phyloP scores from a whole-genome alignment of 2,329 filamentous ascomycete species.

The Blumeria graminis region DNA sequence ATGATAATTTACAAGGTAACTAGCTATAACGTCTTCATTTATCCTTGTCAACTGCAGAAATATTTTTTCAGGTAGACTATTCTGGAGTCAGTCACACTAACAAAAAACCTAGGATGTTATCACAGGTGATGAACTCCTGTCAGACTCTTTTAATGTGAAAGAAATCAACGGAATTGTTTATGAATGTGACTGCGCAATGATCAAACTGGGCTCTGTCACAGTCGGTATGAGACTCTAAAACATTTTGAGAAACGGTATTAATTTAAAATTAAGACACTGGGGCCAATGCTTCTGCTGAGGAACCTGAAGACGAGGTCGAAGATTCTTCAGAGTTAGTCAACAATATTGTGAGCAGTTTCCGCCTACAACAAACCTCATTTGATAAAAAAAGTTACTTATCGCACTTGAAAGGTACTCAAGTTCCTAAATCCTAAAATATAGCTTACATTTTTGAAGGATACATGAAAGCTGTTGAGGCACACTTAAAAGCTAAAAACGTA shows the following conservation, averaged over 20 bases:
- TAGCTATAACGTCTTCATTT: not conserved
- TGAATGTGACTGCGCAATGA: constrained; percentile 82
- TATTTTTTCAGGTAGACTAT: not conserved
- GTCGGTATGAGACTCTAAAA: constrained; percentile 20
- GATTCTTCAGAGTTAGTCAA: constrained; percentile 54
- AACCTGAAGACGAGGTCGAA: constrained; percentile 51
- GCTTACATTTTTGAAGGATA: constrained; percentile 28
- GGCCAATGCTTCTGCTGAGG: constrained; percentile 93
- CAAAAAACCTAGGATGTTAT: constrained; percentile 47
- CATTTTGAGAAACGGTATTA: constrained; percentile 2
- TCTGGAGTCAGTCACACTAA: constrained; percentile 2
- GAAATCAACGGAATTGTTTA: constrained; percentile 57
- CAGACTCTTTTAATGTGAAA: constrained; percentile 75
- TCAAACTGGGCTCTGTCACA: constrained; percentile 46
- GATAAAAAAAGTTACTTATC: constrained; percentile 70
- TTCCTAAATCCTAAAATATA: constrained; percentile 1
- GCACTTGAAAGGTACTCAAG: constrained; percentile 57
- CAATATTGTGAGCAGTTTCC: constrained; percentile 85
- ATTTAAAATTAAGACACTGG: constrained; percentile 40
- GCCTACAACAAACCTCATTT: constrained; percentile 51
- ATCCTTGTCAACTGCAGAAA: not conserved
- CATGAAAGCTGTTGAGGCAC: constrained; percentile 69
- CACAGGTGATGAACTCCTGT: constrained; percentile 85
- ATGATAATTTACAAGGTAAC: constrained; percentile 35
- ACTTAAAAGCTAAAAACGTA: constrained; percentile 37